These are phyloP conservation scores for Crithidia expoeki DNA, from an alignment of 208 protist species.

Conservation along the genomic window DNA sequence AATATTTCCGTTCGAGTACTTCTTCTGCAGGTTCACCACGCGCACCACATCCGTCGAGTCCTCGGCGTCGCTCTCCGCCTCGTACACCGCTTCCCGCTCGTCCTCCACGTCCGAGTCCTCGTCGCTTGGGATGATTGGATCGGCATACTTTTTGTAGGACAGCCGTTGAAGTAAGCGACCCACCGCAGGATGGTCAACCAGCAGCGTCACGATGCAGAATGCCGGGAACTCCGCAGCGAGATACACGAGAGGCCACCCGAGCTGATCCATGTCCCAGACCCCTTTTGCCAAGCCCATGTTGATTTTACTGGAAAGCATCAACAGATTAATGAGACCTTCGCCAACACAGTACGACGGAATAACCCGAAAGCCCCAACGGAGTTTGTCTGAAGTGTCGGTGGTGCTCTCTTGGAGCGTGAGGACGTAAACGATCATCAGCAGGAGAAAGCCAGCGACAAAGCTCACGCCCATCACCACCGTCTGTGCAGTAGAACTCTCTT, in stretches of 20 bases:
- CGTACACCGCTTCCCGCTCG: too few species aligned
- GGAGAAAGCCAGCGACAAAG: slow-evolving; percentile 62
- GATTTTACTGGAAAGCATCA: slow-evolving; percentile 48
- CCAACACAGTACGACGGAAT: slow-evolving; percentile 62
- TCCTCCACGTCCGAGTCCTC: slow-evolving; percentile 51
- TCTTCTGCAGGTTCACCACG: slow-evolving; percentile 64
- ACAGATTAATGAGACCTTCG: slow-evolving; percentile 65
- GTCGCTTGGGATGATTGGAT: slow-evolving; percentile 28
- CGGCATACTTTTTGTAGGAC: slow-evolving; percentile 37
- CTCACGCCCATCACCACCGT: slow-evolving; percentile 55
- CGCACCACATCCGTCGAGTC: slow-evolving; percentile 58
- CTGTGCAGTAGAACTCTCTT: slow-evolving; percentile 57
- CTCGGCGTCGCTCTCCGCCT: slow-evolving; percentile 15
- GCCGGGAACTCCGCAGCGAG: slow-evolving; percentile 56
- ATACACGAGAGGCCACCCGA: slow-evolving; percentile 46
- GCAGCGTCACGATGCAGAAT: slow-evolving; percentile 41
- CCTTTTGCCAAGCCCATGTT: slow-evolving; percentile 27
- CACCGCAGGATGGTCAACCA: slow-evolving; percentile 56
- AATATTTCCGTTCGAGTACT: slow-evolving; percentile 69
- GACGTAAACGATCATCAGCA: slow-evolving; percentile 55
- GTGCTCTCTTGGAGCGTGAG: slow-evolving; percentile 40
- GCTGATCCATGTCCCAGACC: background rate
- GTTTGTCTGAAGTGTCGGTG: slow-evolving; percentile 29
- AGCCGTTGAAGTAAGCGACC: slow-evolving; percentile 35
- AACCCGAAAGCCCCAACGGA: slow-evolving; percentile 56